Conservation (phyloP, 2,329 filamentous ascomycete species). For the Penicillium sp. region DNA sequence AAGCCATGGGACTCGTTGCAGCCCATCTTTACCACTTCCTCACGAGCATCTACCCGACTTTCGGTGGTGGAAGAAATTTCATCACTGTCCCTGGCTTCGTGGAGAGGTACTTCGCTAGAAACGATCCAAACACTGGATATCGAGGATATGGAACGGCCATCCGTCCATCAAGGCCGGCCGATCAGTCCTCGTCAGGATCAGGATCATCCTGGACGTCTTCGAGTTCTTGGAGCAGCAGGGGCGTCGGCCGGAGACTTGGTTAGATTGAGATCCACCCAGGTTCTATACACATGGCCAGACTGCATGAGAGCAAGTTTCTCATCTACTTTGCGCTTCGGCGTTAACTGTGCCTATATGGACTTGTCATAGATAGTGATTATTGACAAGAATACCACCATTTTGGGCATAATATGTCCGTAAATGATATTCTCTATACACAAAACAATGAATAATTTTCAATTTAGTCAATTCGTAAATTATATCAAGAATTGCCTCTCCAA, state of each 20-base stretch:
- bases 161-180: constrained; percentile 35
- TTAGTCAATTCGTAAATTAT: not conserved
- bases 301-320: not conserved
- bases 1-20: constrained; percentile 76
- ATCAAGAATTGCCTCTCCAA: not conserved
- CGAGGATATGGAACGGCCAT: constrained; percentile 65
- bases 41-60: constrained; percentile 81
- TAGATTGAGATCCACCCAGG: not conserved
- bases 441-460: not conserved
- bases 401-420: not conserved
- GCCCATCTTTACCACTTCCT: constrained; percentile 91
- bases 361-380: constrained; percentile 1
- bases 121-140: constrained; percentile 45
- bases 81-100: constrained; percentile 73
- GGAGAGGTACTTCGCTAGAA: constrained; percentile 61
- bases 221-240: constrained; percentile 40
- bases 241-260: constrained; percentile 43
- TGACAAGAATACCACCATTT: not conserved
- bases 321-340: not conserved
- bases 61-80: constrained; percentile 77
- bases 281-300: not conserved
- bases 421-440: not conserved
- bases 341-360: not conserved
- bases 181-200: constrained; percentile 4
- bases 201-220: constrained; percentile 30